Base-by-base conservation (phyloP, 352 stramenopile genomes). In the Pythium volutum region DNA sequence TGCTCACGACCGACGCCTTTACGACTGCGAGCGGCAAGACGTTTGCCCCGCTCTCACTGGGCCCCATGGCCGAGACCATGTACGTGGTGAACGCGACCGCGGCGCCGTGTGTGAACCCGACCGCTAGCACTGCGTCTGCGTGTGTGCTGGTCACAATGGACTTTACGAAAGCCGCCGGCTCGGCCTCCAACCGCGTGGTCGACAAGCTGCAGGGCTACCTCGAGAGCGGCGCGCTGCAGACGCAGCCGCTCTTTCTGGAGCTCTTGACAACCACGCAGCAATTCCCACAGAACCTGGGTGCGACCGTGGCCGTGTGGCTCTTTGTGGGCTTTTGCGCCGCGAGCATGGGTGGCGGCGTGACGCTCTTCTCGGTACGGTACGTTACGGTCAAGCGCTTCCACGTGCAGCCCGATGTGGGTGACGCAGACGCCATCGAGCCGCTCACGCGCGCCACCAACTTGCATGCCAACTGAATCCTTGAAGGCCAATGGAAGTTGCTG, bases 81-180 rank as follows among this genome's bases (percentile, higher is more conserved):
- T 87, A 87, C 47, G 59, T 87, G 20, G 69, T 88, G 27, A 89
- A 91, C 48, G 78, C 57, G 39, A 76, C 76, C 1, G 63, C 16
- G 1, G 58, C 59, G 0, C n/a, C 51, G 8, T 85, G 77, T 14
- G 53, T 73, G 2, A 43, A 61, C 9, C 25, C 53, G 14, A 60
- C 75, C 26, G 49, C 33, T 23, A 49, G 64, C n/a, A n/a, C n/a
- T 5, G 66, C 64, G 1, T 41, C 59, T 41, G 39, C 45, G 7
- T 84, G 77, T 26, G 48, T 89, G n/a, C 50, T 45, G 0, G 74
- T 87, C 4, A 64, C 63, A 18, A 29, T 88, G 25, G 79, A 91
- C 50, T 64, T 88, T 20, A 36, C 60, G 49, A 77, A 70, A 57
- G 23, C 43, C 9, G 58, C 54, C 20, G 54, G 57, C 18, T 59